A percentile compares a stretch with the other conserved stretches of the same genome.
Conservation (phyloP, 1,139 yeast genomes). For the Taphrina pruni region DNA sequence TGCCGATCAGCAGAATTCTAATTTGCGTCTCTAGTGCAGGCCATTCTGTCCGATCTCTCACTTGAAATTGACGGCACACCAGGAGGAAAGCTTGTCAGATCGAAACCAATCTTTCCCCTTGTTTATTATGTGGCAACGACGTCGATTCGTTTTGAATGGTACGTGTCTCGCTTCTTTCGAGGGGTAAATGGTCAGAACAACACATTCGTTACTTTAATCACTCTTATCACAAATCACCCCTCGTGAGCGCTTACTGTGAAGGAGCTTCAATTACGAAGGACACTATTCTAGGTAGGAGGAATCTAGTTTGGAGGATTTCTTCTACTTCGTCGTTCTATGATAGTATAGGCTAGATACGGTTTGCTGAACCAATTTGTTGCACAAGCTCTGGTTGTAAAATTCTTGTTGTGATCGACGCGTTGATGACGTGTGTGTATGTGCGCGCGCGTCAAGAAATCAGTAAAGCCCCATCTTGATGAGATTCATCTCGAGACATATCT, state of each 20-base stretch:
- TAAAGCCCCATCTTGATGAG: too few relatives aligned
- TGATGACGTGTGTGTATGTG: slow-evolving; percentile 15
- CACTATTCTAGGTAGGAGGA: not conserved
- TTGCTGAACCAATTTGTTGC: too few relatives aligned
- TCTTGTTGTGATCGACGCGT: slow-evolving; percentile 7
- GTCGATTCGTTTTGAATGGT: slow-evolving; percentile 23
- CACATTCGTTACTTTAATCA: slow-evolving; percentile 30
- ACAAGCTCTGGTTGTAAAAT: not conserved
- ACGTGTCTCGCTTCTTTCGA: slow-evolving; percentile 18
- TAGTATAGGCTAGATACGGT: too few relatives aligned
- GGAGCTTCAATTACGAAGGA: slow-evolving; percentile 36
- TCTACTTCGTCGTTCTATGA: too few relatives aligned
- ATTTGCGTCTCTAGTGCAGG: too few relatives aligned
- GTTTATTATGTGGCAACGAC: slow-evolving; percentile 10
- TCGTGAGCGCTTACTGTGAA: slow-evolving; percentile 23
- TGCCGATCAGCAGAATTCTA: too few relatives aligned
- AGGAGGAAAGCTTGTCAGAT: not conserved
- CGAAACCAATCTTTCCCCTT: not conserved
- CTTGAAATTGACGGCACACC: too few relatives aligned
- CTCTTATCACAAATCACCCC: slow-evolving; percentile 31
- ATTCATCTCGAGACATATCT: too few relatives aligned
- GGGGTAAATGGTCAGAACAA: slow-evolving; percentile 11
- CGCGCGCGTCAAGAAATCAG: not conserved
- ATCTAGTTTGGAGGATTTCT: not conserved
- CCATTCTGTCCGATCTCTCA: too few relatives aligned